Conservation (phyloP, 2,329 filamentous ascomycete genomes). For the Cercospora sojina region DNA sequence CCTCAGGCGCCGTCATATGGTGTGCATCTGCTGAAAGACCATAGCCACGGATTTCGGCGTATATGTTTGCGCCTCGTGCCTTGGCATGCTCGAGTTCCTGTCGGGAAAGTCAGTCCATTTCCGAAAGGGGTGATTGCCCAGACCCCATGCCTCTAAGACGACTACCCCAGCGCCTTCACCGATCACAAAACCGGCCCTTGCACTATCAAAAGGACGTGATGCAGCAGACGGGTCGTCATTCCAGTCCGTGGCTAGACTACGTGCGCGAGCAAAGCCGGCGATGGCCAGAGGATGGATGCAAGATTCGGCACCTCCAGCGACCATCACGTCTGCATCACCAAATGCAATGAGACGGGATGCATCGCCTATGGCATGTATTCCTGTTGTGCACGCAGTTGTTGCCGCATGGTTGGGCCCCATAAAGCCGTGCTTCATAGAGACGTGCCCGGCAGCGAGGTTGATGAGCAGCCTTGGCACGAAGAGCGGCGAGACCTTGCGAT, state of each 20-base stretch:
- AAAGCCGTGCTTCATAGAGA: conserved; percentile 89
- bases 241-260: conserved; percentile 78
- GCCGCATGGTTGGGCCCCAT: conserved; percentile 87
- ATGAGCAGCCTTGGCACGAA: conserved; percentile 93
- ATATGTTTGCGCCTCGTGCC: conserved; percentile 73
- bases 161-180: conserved; percentile 87
- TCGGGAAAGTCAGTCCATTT: conserved; percentile 11
- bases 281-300: conserved; percentile 94
- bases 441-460: conserved; percentile 90
- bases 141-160: conserved; percentile 65
- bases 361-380: conserved; percentile 90
- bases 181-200: conserved; percentile 83
- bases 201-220: conserved; percentile 82
- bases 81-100: conserved; percentile 83
- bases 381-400: conserved; percentile 94
- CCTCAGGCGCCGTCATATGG: conserved; percentile 87
- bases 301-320: conserved; percentile 91
- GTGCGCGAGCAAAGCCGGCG: conserved; percentile 83
- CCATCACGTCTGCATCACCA: conserved; percentile 90
- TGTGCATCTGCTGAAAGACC: conserved; percentile 87
- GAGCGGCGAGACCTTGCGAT: conserved; percentile 86
- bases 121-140: background rate
- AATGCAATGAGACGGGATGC: conserved; percentile 88
- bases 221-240: conserved; percentile 69
- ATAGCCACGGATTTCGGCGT: conserved; percentile 86